phyloP scores from a whole-genome alignment of 441 rosid species.

The Eugenia klotzschiana region DNA sequence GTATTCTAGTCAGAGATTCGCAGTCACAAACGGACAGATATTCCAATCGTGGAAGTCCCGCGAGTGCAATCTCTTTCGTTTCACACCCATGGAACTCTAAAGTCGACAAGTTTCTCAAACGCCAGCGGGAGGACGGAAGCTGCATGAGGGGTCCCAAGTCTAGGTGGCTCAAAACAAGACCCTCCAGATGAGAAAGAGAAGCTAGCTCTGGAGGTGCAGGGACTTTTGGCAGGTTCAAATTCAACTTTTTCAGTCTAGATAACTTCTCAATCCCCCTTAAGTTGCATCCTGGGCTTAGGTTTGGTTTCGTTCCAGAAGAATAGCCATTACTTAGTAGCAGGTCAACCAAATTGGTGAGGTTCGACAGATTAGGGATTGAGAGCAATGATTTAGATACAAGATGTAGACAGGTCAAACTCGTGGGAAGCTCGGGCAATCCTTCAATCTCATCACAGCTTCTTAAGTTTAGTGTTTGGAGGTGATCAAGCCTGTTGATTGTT shows the following conservation, averaged over 20 bases:
- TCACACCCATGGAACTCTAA: background rate
- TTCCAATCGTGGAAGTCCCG: background rate
- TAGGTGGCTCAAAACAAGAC: background rate
- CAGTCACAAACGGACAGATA: fast-evolving
- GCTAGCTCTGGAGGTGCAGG: background rate
- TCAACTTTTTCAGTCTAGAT: background rate
- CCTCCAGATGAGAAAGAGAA: background rate
- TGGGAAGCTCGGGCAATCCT: background rate
- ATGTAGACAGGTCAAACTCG: background rate
- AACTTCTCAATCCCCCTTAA: background rate
- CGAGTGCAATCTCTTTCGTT: background rate
- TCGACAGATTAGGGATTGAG: background rate
- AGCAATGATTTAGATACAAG: background rate
- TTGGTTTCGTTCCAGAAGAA: fast-evolving
- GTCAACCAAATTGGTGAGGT: background rate
- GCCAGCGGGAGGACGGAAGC: background rate
- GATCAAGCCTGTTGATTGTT: background rate
- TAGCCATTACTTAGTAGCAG: background rate
- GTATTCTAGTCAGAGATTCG: background rate
- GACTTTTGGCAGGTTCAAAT: fast-evolving
- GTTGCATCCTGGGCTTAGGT: background rate
- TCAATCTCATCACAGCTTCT: fast-evolving
- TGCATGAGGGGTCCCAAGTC: background rate
- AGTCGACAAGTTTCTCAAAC: background rate
- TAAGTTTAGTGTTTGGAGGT: background rate